Conservation (phyloP, 2,329 filamentous ascomycete genomes). For the Immersiporthe knoxdaviesiana region DNA sequence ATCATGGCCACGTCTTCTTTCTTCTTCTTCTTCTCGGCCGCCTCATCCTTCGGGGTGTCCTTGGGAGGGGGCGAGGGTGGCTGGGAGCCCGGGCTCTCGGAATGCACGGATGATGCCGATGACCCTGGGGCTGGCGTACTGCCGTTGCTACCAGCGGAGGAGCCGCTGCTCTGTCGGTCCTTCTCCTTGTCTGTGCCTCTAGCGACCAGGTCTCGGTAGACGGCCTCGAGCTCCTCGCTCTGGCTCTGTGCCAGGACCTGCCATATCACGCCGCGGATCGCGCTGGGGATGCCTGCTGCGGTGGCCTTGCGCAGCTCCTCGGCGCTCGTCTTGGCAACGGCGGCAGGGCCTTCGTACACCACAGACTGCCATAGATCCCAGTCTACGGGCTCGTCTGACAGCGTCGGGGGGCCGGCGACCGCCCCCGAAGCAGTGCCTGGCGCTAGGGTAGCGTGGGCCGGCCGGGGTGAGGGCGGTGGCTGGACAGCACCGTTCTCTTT, state of each 20-base stretch:
- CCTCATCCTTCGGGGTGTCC: conserved; percentile 65
- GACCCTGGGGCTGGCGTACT: conserved; percentile 68
- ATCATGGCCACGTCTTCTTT: conserved; percentile 77
- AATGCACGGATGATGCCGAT: conserved; percentile 83
- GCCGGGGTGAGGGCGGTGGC: conserved; percentile 53
- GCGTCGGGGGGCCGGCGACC: conserved; percentile 72
- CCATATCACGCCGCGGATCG: conserved; percentile 98
- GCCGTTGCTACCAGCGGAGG: conserved; percentile 55
- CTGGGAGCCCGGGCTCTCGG: conserved; percentile 68
- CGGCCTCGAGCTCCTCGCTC: conserved; percentile 81
- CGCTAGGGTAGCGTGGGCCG: conserved; percentile 71
- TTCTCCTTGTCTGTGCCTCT: conserved; percentile 82
- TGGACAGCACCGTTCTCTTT: conserved; percentile 36
- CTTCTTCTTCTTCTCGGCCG: conserved; percentile 71
- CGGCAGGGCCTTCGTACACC: conserved; percentile 90
- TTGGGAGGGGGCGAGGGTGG: conserved; percentile 64
- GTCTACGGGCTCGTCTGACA: conserved; percentile 78
- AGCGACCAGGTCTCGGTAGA: conserved; percentile 81
- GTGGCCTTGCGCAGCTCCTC: conserved; percentile 91
- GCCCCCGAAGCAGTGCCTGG: conserved; percentile 87
- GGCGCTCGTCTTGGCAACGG: conserved; percentile 82
- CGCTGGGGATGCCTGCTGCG: conserved; percentile 88
- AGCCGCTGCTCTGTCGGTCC: conserved; percentile 60
- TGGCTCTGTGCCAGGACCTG: conserved; percentile 96
- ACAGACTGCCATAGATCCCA: conserved; percentile 98